A percentile compares a stretch with the other conserved stretches of the same genome.
Conservation (phyloP, 139 green algal genomes). For the Mychonastes homosphaera region DNA sequence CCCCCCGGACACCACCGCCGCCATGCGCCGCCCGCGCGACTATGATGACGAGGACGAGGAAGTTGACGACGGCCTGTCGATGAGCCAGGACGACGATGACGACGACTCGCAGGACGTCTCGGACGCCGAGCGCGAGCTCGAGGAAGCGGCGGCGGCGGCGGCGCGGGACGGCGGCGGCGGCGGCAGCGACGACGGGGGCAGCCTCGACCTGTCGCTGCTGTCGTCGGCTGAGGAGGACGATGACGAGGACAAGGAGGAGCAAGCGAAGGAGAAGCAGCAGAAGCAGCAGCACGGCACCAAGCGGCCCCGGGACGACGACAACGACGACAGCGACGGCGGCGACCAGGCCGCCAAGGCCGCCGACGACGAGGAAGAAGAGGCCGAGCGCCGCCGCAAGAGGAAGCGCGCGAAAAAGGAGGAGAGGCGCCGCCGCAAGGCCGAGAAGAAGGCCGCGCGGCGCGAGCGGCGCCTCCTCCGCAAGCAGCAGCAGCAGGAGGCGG, state of each 20-base stretch:
- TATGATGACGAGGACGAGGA: too few species aligned
- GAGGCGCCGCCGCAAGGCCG: background rate
- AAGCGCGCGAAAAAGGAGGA: background rate
- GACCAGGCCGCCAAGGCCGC: background rate
- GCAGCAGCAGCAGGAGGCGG: conserved; percentile 6
- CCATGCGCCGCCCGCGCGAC: too few species aligned
- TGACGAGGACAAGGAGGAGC: background rate
- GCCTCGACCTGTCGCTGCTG: too few species aligned
- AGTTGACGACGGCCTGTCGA: too few species aligned
- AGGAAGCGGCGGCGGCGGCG: too few species aligned
- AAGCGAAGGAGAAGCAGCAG: background rate
- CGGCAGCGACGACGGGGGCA: background rate
- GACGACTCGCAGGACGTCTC: too few species aligned
- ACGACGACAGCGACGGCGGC: conserved; percentile 2
- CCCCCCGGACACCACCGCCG: too few species aligned
- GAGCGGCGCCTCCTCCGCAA: too few species aligned
- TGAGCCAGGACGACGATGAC: too few species aligned
- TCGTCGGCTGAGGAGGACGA: conserved; percentile 5
- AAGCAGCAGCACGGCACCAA: background rate
- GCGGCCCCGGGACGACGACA: background rate
- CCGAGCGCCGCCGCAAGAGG: background rate
- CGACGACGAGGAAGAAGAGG: background rate
- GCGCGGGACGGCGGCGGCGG: background rate
- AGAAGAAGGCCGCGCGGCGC: too few species aligned
- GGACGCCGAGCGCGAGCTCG: too few species aligned